Evolutionary conservation across 2,329 filamentous ascomycete species (phyloP).

Genomic region (Penicillium sp.): DNA sequence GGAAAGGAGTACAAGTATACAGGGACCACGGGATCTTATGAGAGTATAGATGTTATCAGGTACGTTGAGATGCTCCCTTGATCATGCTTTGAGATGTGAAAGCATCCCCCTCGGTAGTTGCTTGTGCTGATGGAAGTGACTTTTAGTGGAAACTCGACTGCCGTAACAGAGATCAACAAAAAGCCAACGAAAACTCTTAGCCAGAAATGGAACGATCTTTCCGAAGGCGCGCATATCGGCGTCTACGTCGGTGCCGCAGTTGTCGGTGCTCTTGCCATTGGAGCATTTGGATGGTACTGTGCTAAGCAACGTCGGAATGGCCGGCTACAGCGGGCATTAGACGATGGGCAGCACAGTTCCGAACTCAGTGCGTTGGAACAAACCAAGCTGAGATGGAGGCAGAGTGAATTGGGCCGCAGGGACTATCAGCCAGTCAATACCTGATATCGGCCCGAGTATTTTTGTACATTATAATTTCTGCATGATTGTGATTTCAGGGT

Average conservation of each 20-base stretch:
- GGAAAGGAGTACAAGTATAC: slow-evolving; percentile 67
- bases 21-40: slow-evolving; percentile 61
- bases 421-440: slow-evolving; percentile 15
- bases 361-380: slow-evolving; percentile 10
- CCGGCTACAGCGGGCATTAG: slow-evolving; percentile 14
- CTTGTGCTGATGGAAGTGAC: not conserved
- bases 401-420: slow-evolving; percentile 13
- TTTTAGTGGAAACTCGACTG: slow-evolving; percentile 18
- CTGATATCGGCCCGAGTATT: not conserved
- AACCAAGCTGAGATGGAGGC: slow-evolving; percentile 13
- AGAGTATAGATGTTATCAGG: slow-evolving; percentile 63
- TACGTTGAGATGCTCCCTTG: slow-evolving; percentile 7
- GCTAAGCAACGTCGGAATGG: slow-evolving; percentile 14
- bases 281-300: slow-evolving; percentile 11
- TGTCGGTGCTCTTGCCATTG: slow-evolving; percentile 6
- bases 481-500: not conserved
- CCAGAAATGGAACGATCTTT: slow-evolving; percentile 17
- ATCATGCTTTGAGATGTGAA: too few species aligned
- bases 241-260: slow-evolving; percentile 10
- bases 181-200: slow-evolving; percentile 6
- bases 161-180: slow-evolving; percentile 10
- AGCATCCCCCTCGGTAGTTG: too few species aligned
- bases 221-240: slow-evolving; percentile 13
- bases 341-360: slow-evolving; percentile 7
- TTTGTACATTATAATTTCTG: not conserved